Evolutionary conservation across 495 filamentous ascomycete genomes (phyloP), one percentile per base, ranked within the genome.

Genomic region (Aspergillus baeticus): DNA sequence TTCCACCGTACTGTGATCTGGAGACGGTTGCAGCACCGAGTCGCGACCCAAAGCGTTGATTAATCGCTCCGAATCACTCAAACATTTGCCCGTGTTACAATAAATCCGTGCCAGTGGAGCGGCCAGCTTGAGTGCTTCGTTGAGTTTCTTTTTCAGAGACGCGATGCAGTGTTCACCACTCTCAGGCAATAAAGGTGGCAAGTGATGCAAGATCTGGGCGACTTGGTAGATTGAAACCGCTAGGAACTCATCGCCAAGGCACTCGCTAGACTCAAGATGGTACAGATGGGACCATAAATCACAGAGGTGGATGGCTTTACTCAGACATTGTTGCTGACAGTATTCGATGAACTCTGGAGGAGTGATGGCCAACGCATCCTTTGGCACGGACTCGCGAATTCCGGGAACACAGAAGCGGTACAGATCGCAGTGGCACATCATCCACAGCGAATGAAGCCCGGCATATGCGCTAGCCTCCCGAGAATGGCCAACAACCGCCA

Each of bases 391-490:
- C 29, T 47, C 44, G 6, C 44, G 44, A 13, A 47, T 47, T n/a
- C 44, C 44, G 29, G 44, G 44, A 15, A 47, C 44, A 35, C 44
- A 47, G 26, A 47, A 47, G 44, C 44, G 44, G 13, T 47, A 47
- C 6, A 47, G 44, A 47, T 47, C 44, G 10, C 44, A 47, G n/a
- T 47, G 44, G 17, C 44, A 47, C 44, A 35, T 34, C 44, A 18
- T 34, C 44, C 44, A 47, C 1, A 47, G 44, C 14, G 44, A 31
- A 34, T 47, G 44, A 11, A 47, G 44, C 3, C 44, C 44, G 44
- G 44, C 23, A 14, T 47, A 47, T 6, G 44, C 17, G 10, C 26
- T 15, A 20, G 44, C 44, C 44, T 47, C 14, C 2, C 29, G 29
- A 47, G 44, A 47, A 29, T 47, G 44, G 10, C 26, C 44, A 26